phyloP scores from a whole-genome alignment of 2,329 filamentous ascomycete species.

The Neoascochyta sp. region DNA sequence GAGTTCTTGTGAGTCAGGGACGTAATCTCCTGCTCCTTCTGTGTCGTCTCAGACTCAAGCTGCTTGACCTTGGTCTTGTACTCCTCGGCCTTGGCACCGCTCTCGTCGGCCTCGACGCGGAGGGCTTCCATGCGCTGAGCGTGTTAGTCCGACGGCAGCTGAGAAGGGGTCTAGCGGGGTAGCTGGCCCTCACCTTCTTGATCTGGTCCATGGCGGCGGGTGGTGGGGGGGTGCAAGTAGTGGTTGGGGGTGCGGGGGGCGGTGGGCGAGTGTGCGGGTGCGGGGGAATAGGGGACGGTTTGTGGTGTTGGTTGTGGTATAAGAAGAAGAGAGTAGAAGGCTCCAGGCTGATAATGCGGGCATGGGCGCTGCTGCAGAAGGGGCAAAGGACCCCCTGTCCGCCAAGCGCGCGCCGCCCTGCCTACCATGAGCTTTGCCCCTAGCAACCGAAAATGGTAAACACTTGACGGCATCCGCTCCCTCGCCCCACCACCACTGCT shows the following conservation, averaged over 20 bases:
- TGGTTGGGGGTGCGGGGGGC: slow-evolving; percentile 4
- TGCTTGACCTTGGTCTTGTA: slow-evolving; percentile 81
- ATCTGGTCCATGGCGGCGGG: slow-evolving; percentile 70
- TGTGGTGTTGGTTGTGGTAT: slow-evolving; percentile 20
- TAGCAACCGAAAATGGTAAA: slow-evolving; percentile 34
- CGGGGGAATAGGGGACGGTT: slow-evolving; percentile 8
- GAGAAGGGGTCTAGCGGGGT: slow-evolving; percentile 33
- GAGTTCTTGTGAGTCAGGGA: slow-evolving; percentile 94
- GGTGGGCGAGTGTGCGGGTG: slow-evolving; percentile 4
- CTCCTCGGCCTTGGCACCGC: slow-evolving; percentile 77
- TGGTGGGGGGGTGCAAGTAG: slow-evolving; percentile 7
- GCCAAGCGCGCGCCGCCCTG: slow-evolving; percentile 9
- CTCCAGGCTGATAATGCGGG: slow-evolving; percentile 28
- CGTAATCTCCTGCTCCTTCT: slow-evolving; percentile 97
- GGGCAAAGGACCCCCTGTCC: slow-evolving; percentile 13
- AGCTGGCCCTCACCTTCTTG: slow-evolving; percentile 67
- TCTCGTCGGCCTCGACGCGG: slow-evolving; percentile 88
- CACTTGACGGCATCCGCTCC: slow-evolving; percentile 13
- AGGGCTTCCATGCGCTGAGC: slow-evolving; percentile 89
- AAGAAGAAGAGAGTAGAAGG: slow-evolving; percentile 20
- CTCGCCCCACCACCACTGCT: slow-evolving; percentile 8
- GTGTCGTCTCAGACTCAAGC: slow-evolving; percentile 89
- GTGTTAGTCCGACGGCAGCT: not conserved
- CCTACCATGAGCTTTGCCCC: slow-evolving; percentile 7
- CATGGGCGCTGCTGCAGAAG: slow-evolving; percentile 18